phyloP scores from a whole-genome alignment of 2,329 filamentous ascomycete species.

The Dryadomyces quercus-mongolicae region DNA sequence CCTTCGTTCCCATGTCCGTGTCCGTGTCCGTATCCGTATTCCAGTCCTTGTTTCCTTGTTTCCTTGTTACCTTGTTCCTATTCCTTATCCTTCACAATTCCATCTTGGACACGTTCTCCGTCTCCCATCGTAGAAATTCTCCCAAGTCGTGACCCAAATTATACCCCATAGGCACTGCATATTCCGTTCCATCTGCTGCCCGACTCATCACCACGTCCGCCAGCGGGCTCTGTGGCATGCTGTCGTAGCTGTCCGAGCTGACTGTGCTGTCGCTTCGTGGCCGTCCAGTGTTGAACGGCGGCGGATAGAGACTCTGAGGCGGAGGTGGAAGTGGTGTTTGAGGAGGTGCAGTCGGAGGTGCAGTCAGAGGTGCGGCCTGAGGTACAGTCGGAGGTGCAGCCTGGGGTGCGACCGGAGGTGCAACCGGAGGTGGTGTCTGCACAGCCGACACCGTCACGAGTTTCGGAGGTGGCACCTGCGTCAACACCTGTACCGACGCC shows the following conservation, averaged over 20 bases:
- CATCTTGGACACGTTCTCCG: constrained; percentile 31
- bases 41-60: too few relatives aligned
- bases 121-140: constrained; percentile 46
- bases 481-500: neutral
- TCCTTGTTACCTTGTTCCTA: too few relatives aligned
- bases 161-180: constrained; percentile 44
- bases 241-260: constrained; percentile 23
- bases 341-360: too few relatives aligned
- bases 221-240: constrained; percentile 40
- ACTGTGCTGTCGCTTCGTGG: constrained; percentile 6
- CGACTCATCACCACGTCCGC: constrained; percentile 30
- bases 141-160: constrained; percentile 47
- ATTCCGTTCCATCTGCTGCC: constrained; percentile 25
- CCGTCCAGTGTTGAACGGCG: constrained; percentile 4
- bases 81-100: neutral
- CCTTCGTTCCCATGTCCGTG: neutral
- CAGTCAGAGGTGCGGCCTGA: too few relatives aligned
- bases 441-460: neutral
- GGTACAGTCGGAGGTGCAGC: too few relatives aligned
- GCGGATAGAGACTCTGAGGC: neutral
- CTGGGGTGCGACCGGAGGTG: too few relatives aligned
- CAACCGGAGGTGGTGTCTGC: too few relatives aligned
- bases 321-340: constrained; percentile 1
- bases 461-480: neutral
- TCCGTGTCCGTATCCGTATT: neutral